Evolutionary conservation across 2,329 filamentous ascomycete genomes (phyloP), one percentile per base, ranked within the genome.

Genomic region (Dothistroma septosporum): DNA sequence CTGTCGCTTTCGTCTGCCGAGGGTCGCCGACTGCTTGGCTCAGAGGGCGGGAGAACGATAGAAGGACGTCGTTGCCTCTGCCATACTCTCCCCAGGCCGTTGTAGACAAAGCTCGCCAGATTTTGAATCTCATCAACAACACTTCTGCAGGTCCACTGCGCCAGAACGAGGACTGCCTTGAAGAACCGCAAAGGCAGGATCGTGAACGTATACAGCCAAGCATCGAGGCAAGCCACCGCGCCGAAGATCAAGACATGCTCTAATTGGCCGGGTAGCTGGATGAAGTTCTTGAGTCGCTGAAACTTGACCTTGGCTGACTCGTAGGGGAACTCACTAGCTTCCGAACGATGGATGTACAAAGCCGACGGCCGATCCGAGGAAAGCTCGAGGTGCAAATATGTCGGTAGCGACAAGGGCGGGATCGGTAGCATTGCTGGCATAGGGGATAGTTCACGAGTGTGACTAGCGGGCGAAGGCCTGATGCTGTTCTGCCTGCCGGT

Each of bases 121-220:
- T 88, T 94, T 3, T 80, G 82, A 1, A 82, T 79, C 74, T 97
- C 93, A 64, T 87, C 89, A 4, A 81, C 80, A 1, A 93, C 67
- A 22, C 92, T 84, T 35, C 88, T 85, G 1, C 76, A 81, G 90
- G 91, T 96, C 83, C 92, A 97, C 62, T 85, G 83, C 10, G 86
- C 74, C 28, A 99, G 77, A 2, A 97, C 86, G 21, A 85, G 85
- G 0, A 93, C 70, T 0, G 94, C 93, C 61, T 92, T 89, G 57
- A 89, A 75, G 69, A 99, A 97, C 2, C 94, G 85, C 61, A 99
- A 82, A 0, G 94, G 94, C 0, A 99, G 79, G 49, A 99, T 96
- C 0, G 94, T 99, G 69, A 99, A 95, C 0, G 91, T 95, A 76
- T 97, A 94, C 1, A 99, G 83, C 92, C 93, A 99, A 1, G 93